Percentiles rank a stretch among this genome's conserved stretches.
Conservation (phyloP, 2,329 filamentous ascomycete genomes). For the Diaporthe sp. region DNA sequence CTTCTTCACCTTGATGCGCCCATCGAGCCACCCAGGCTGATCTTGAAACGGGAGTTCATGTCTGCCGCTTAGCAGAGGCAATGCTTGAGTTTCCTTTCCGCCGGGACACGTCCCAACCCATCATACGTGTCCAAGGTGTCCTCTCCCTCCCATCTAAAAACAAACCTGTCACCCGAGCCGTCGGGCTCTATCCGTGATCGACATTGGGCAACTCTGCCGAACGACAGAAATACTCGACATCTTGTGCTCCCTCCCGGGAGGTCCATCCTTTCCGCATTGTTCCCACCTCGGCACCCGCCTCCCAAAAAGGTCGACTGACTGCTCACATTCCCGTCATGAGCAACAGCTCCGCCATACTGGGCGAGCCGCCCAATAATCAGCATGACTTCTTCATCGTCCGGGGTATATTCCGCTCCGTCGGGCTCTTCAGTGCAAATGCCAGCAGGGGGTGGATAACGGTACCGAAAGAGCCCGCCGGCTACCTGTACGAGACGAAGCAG, state of each 20-base stretch:
- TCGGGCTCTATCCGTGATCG: not conserved
- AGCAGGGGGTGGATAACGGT: conserved; percentile 10
- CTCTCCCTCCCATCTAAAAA: not conserved
- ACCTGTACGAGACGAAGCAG: conserved; percentile 41
- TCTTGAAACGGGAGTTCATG: conserved; percentile 15
- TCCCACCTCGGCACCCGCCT: conserved; percentile 15
- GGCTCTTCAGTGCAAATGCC: conserved; percentile 27
- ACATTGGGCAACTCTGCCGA: not conserved
- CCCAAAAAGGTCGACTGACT: not conserved
- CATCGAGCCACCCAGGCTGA: conserved; percentile 12
- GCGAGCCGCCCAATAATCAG: conserved; percentile 37
- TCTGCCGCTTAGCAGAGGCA: not conserved
- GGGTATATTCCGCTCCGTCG: conserved; percentile 40
- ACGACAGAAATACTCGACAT: not conserved
- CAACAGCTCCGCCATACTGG: conserved; percentile 16
- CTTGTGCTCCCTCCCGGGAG: not conserved
- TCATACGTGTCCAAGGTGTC: conserved; percentile 4
- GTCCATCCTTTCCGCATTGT: not conserved
- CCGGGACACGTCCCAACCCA: not conserved
- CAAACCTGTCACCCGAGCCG: not conserved
- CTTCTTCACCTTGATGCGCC: not conserved
- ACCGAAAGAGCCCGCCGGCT: conserved; percentile 38
- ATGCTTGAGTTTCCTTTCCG: conserved; percentile 10
- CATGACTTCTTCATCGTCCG: conserved; percentile 44
- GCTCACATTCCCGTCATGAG: conserved; percentile 13